Evolutionary conservation across 2,329 filamentous ascomycete genomes (phyloP).

Genomic region (Lithohypha guttulata): DNA sequence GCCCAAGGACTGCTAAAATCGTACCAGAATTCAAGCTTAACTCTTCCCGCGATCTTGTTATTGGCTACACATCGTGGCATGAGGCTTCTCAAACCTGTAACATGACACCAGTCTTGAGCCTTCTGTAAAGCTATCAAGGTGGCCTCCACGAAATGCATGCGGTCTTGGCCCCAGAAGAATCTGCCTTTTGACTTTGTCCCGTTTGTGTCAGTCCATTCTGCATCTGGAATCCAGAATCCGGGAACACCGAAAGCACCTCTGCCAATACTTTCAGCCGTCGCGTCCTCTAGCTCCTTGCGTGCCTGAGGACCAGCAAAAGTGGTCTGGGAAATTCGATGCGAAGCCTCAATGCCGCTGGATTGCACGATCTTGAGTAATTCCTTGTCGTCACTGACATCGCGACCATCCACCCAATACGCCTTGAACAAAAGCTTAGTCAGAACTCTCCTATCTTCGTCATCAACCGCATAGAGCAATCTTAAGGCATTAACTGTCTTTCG

Average conservation of each 20-base stretch:
- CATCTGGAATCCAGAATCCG: slow-evolving; percentile 10
- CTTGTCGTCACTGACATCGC: slow-evolving; percentile 9
- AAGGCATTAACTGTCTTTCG: slow-evolving; percentile 11
- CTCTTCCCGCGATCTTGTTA: slow-evolving; percentile 4
- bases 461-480: slow-evolving; percentile 11
- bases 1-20: slow-evolving; percentile 17
- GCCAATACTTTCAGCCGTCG: slow-evolving; percentile 9
- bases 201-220: neutral
- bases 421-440: slow-evolving; percentile 10
- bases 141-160: slow-evolving; percentile 15
- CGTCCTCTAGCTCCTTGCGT: slow-evolving; percentile 9
- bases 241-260: slow-evolving; percentile 13
- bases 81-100: slow-evolving; percentile 3
- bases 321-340: too few species aligned
- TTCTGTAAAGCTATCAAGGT: slow-evolving; percentile 8
- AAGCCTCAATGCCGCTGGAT: slow-evolving; percentile 3
- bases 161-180: slow-evolving; percentile 15
- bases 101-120: neutral
- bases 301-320: slow-evolving; percentile 6
- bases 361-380: slow-evolving; percentile 8
- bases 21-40: slow-evolving; percentile 16
- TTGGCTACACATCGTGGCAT: slow-evolving; percentile 7
- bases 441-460: slow-evolving; percentile 6
- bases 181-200: slow-evolving; percentile 4
- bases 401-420: slow-evolving; percentile 14